Evolutionary conservation across 768 basidiomycete genomes (phyloP).

Genomic region (Lyophyllum atratum): DNA sequence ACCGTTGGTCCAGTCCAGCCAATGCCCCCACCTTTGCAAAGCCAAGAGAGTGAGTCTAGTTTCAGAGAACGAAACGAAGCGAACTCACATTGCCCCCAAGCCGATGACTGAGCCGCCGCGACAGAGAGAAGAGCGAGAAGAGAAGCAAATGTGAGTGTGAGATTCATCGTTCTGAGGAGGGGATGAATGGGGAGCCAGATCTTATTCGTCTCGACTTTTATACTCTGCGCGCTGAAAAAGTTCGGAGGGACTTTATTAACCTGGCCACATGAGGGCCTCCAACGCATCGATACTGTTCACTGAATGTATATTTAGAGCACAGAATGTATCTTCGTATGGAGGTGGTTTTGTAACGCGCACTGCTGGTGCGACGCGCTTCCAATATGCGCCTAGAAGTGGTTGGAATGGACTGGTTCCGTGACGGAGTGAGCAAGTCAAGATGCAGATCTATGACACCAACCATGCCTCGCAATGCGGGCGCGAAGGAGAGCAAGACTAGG

Average conservation of each 20-base stretch:
- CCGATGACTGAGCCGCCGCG: slow-evolving; percentile 25
- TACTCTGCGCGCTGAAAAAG: slow-evolving; percentile 7
- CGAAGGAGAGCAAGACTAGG: not conserved
- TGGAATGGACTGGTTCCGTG: too few relatives aligned
- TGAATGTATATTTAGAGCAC: not conserved
- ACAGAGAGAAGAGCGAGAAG: slow-evolving; percentile 26
- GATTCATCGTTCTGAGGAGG: slow-evolving; percentile 16
- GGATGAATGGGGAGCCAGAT: not conserved
- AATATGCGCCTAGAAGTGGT: not conserved
- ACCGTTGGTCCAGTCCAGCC: slow-evolving; percentile 34
- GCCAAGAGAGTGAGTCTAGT: not conserved
- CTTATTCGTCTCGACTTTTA: not conserved
- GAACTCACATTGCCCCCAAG: slow-evolving; percentile 38
- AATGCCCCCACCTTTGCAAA: slow-evolving; percentile 23
- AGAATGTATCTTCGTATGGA: not conserved
- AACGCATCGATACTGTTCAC: not conserved
- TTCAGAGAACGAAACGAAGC: not conserved
- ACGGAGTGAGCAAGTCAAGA: too few relatives aligned
- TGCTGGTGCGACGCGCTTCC: too few relatives aligned
- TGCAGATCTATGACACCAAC: too few relatives aligned
- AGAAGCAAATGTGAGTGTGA: slow-evolving; percentile 24
- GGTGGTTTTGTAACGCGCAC: not conserved
- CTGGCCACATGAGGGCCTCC: slow-evolving; percentile 6
- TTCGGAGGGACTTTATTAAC: slow-evolving; percentile 7
- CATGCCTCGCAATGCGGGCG: not conserved